Conservation (phyloP, 805 yeast genomes). For the Kuraishia ogatae region DNA sequence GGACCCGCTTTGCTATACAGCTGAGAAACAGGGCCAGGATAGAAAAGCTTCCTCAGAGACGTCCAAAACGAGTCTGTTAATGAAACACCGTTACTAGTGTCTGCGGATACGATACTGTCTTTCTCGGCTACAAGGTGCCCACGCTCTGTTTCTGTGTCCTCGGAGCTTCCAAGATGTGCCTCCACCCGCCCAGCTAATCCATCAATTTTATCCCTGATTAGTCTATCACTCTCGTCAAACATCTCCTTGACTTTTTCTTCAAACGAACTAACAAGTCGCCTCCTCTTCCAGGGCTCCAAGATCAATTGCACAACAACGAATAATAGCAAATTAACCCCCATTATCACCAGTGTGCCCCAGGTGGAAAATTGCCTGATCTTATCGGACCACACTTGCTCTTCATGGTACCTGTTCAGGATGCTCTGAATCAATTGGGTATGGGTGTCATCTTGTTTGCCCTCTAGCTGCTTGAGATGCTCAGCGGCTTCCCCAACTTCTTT, state of each 20-base stretch:
- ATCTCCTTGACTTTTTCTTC: constrained; percentile 66
- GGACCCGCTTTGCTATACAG: too few species aligned
- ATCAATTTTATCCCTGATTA: not conserved
- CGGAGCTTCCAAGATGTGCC: not conserved
- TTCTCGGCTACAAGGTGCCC: too few species aligned
- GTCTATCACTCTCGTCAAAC: constrained; percentile 23
- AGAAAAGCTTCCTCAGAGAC: not conserved
- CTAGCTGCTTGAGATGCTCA: constrained; percentile 40
- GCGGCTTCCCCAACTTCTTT: constrained; percentile 46
- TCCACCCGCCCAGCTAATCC: not conserved
- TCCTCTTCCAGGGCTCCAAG: constrained; percentile 92
- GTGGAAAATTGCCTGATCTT: constrained; percentile 90
- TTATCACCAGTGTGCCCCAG: constrained; percentile 89
- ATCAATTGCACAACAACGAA: constrained; percentile 78
- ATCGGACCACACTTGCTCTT: constrained; percentile 97
- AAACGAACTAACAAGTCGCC: constrained; percentile 71
- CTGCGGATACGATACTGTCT: too few species aligned
- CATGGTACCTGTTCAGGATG: constrained; percentile 84
- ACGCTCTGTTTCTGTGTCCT: too few species aligned
- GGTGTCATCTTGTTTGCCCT: constrained; percentile 54
- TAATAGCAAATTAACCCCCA: constrained; percentile 77
- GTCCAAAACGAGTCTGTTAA: not conserved
- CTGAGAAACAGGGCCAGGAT: not conserved
- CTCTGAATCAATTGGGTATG: constrained; percentile 65
- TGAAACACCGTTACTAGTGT: too few species aligned